Evolutionary conservation across 2,329 filamentous ascomycete genomes (phyloP), one percentile per base, ranked within the genome.

Genomic region (Alternaria burnsii): DNA sequence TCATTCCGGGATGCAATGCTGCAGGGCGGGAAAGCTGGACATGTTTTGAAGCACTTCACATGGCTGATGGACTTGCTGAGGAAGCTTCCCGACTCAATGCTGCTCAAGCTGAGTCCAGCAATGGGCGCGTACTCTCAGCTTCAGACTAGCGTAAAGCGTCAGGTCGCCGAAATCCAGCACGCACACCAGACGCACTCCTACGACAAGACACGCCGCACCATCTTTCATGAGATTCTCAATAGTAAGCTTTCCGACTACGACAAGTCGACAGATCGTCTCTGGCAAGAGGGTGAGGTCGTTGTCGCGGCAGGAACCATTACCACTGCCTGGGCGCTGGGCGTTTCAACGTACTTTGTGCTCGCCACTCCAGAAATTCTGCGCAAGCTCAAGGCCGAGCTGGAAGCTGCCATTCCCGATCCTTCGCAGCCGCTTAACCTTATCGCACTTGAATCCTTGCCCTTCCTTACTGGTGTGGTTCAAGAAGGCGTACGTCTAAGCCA

Each of bases 81-180:
- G 24, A 40, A 22, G 32, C 53, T 55, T 3, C 52, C 52, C 16
- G 41, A 47, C 28, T 46, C 30, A 26, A 9, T 46, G 28, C 32
- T 46, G 11, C 41, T 55, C 10, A 46, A 38, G n/a, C 28, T 55
- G 32, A 55, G 42, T 11, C 52, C 52, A 14, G 52, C 42, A 22
- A 55, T 47, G 52, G 52, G 52, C 42, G 52, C 52, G 11, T 52
- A 52, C n/a, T 52, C 50, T 20, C 50, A 52, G 50, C 50, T 43
- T 42, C 50, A 52, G 38, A 52, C 24, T 10, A 41, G 50, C 26
- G 38, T 52, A 1, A 52, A 52, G 38, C 36, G 50, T 52, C 50
- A 52, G 38, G 50, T 52, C 22, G 50, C 50, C 26, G 50, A 52
- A 14, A 52, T 52, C 26, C 50, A 52, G 50, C 50, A 52, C 26